These are phyloP conservation scores for Komagataea norvegica DNA, from an alignment of 1,139 yeast genomes.

Conservation along the genomic window DNA sequence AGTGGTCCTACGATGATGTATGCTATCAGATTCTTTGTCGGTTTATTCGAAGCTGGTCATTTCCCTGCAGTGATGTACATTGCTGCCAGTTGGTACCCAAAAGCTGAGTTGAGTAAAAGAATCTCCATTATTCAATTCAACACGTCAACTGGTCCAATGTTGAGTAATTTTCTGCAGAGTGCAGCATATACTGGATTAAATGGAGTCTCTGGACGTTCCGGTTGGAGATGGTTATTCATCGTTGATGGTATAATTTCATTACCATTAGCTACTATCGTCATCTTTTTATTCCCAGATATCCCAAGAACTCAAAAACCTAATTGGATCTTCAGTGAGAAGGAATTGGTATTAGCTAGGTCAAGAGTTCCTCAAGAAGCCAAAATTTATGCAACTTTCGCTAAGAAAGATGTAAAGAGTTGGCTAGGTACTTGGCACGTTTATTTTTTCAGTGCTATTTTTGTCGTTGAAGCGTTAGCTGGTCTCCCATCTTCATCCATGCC, in stretches of 20 bases:
- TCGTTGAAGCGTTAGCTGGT: conserved; percentile 20
- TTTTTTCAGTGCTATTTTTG: conserved; percentile 22
- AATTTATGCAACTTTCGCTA: conserved; percentile 11
- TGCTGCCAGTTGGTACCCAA: conserved; percentile 26
- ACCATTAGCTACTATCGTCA: conserved; percentile 45
- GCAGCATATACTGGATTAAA: conserved; percentile 47
- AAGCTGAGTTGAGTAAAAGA: conserved; percentile 28
- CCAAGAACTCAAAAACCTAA: conserved; percentile 29
- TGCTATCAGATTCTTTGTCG: conserved; percentile 30
- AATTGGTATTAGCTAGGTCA: conserved; percentile 44
- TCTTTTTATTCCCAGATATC: conserved; percentile 58
- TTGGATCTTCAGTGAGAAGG: conserved; percentile 21
- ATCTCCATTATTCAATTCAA: conserved; percentile 31
- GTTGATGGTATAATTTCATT: conserved; percentile 64
- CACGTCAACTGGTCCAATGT: conserved; percentile 51
- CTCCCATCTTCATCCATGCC: conserved; percentile 22
- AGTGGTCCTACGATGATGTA: conserved; percentile 23
- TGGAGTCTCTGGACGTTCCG: conserved; percentile 50
- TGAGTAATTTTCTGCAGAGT: conserved; percentile 51
- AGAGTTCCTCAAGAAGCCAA: conserved; percentile 33
- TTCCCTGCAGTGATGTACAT: conserved; percentile 28
- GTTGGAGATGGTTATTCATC: conserved; percentile 81
- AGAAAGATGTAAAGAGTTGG: conserved; percentile 14
- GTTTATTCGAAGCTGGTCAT: conserved; percentile 30
- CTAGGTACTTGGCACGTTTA: conserved; percentile 27